Base-by-base conservation (phyloP, 2,329 filamentous ascomycete species). In the Xylariomycetidae sp. region DNA sequence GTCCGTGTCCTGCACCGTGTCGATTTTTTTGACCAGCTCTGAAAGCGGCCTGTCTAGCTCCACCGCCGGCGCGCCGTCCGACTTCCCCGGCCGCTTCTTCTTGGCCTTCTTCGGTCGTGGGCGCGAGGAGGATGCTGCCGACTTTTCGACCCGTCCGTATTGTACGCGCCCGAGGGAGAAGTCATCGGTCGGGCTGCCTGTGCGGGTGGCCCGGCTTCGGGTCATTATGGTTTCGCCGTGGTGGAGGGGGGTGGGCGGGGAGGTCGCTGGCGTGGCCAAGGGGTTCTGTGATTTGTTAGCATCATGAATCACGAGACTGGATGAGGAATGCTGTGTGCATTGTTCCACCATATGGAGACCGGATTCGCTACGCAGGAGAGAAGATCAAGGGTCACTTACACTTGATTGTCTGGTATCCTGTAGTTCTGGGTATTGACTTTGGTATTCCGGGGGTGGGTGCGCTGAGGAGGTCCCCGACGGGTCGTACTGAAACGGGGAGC, bases 41-140 rank as follows among this genome's bases (percentile, higher is more conserved):
- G 84, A 89, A 36, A 94, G 66, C 0, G 87, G 83, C 34, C 72
- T 73, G 4, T 72, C 72, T 22, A 90, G 63, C 41, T 71, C 72
- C 3, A 74, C 72, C 14, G 69, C 40, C 37, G 29, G 27, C 16
- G 49, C 36, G 16, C 64, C 52, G 2, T 30, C 11, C 3, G 19
- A 30, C 61, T 49, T 48, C 66, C 68, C 53, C 63, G 15, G 66
- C 38, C 59, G 41, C 38, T 58, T 62, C 41, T 64, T 67, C 49
- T 64, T 66, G 33, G 59, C 53, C 19, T 61, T 51, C 41, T 69
- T 66, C 38, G 61, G 50, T 34, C 61, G 57, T 19, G 65, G 64
- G 30, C 62, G 58, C 38, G 62, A 63, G 30, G 61, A 52, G 35
- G 61, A 61, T 6, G 58, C 40, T 1, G 56, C 47, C 15, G 52